Conservation (phyloP, 371 early-diverging fungal genomes). For the Capillidium heterosporum region DNA sequence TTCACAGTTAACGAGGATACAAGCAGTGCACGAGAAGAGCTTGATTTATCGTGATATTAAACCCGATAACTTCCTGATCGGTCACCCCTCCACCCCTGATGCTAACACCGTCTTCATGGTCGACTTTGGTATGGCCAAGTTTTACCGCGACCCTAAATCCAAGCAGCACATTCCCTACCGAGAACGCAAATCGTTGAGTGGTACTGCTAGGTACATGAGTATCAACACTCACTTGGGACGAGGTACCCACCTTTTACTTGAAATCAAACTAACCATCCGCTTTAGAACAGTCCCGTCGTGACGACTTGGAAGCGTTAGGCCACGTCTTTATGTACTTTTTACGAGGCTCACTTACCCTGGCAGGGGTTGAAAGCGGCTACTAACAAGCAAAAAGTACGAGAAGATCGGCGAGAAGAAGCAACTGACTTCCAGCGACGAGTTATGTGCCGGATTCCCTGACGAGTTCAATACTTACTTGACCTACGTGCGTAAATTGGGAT, state of each 20-base stretch:
- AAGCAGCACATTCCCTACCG: slow-evolving; percentile 86
- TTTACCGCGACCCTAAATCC: slow-evolving; percentile 86
- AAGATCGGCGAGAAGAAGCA: slow-evolving; percentile 97
- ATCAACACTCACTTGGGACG: slow-evolving; percentile 91
- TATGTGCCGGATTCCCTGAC: slow-evolving; percentile 86
- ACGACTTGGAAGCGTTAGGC: slow-evolving; percentile 97
- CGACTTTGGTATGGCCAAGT: slow-evolving; percentile 97
- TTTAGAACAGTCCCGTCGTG: slow-evolving; percentile 89
- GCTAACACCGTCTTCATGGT: slow-evolving; percentile 56
- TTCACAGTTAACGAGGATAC: slow-evolving; percentile 62
- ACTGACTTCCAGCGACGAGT: slow-evolving; percentile 72
- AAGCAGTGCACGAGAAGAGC: slow-evolving; percentile 90
- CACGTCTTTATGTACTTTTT: slow-evolving; percentile 98
- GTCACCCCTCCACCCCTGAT: slow-evolving; percentile 42
- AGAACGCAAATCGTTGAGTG: slow-evolving; percentile 80
- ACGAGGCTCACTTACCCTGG: slow-evolving; percentile 97
- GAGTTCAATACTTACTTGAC: slow-evolving; percentile 83
- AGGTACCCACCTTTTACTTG: slow-evolving; percentile 15
- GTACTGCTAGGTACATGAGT: slow-evolving; percentile 95
- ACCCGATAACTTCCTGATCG: slow-evolving; percentile 98
- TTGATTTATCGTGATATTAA: slow-evolving; percentile 98
- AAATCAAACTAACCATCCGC: neutral
- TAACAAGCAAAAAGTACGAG: slow-evolving; percentile 97
- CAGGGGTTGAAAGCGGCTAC: slow-evolving; percentile 96
- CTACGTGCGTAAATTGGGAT: slow-evolving; percentile 85